phyloP scores from a whole-genome alignment of 495 filamentous ascomycete species.

The Apiosordaria backusii region DNA sequence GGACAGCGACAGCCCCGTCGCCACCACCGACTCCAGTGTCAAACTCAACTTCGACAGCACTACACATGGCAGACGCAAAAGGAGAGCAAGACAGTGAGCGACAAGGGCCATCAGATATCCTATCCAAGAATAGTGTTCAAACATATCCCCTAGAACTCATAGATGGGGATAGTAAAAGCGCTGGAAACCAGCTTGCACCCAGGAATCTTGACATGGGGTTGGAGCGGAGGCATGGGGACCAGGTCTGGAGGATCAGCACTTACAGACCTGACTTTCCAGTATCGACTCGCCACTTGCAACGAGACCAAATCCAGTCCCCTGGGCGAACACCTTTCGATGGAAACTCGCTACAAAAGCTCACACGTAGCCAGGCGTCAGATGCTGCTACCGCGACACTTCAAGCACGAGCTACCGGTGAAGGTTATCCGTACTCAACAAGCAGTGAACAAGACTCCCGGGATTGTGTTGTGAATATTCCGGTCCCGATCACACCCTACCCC shows the following conservation, averaged over 20 bases:
- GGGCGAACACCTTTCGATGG: conserved; percentile 11
- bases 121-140: too few relatives aligned
- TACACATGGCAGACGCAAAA: too few relatives aligned
- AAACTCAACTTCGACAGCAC: too few relatives aligned
- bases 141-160: too few relatives aligned
- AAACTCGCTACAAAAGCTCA: conserved; percentile 14
- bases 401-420: neutral
- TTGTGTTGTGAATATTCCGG: conserved; percentile 23
- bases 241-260: conserved; percentile 18
- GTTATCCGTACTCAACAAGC: conserved; percentile 13
- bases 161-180: too few relatives aligned
- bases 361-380: conserved; percentile 18
- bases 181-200: too few relatives aligned
- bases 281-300: conserved; percentile 4
- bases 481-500: conserved; percentile 17
- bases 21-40: too few relatives aligned
- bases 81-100: too few relatives aligned
- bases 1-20: too few relatives aligned
- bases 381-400: conserved; percentile 8
- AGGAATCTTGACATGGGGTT: too few relatives aligned
- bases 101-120: too few relatives aligned
- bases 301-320: neutral
- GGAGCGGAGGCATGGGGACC: conserved; percentile 1
- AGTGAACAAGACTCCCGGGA: neutral
- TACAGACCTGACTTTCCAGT: conserved; percentile 20